These are phyloP conservation scores for Pleoardoris graminearum DNA, from an alignment of 2,329 filamentous ascomycete species.

Conservation along the genomic window DNA sequence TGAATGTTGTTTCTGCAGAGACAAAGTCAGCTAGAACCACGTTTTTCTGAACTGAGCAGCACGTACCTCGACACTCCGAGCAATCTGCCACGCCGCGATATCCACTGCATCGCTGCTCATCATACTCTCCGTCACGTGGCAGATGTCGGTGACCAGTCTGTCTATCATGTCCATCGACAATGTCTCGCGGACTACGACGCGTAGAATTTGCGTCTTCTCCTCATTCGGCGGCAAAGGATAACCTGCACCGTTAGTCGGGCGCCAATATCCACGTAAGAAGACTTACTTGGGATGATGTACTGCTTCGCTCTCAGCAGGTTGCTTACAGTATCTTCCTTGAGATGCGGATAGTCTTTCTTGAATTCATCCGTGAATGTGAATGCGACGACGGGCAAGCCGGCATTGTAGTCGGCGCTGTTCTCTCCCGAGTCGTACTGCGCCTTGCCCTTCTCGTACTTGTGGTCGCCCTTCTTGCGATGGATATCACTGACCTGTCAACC, in stretches of 20 bases:
- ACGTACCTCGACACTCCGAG: constrained; percentile 43
- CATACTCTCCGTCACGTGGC: constrained; percentile 62
- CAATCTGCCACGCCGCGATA: constrained; percentile 53
- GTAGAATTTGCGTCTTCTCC: constrained; percentile 65
- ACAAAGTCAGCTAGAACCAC: not conserved
- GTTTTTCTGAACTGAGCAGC: not conserved
- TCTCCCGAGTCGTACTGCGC: constrained; percentile 52
- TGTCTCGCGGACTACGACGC: constrained; percentile 68
- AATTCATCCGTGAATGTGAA: constrained; percentile 67
- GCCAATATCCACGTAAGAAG: not conserved
- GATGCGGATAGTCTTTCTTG: constrained; percentile 61
- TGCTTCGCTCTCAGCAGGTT: constrained; percentile 67
- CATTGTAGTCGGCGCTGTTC: constrained; percentile 61
- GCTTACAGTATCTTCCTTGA: constrained; percentile 66
- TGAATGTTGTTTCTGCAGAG: constrained; percentile 42
- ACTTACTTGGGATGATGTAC: constrained; percentile 69
- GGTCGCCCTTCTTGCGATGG: constrained; percentile 59
- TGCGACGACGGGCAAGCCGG: constrained; percentile 69
- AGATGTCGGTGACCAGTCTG: constrained; percentile 63
- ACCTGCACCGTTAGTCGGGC: constrained; percentile 46
- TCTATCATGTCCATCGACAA: constrained; percentile 71
- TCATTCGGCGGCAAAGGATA: constrained; percentile 67
- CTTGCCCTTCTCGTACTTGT: constrained; percentile 48
- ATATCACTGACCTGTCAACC: constrained; percentile 60
- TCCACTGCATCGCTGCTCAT: constrained; percentile 60